A percentile compares a stretch with the other conserved stretches of the same genome.
Conservation (phyloP, 192 early-diverging fungal species). For the Entomortierella parvispora region DNA sequence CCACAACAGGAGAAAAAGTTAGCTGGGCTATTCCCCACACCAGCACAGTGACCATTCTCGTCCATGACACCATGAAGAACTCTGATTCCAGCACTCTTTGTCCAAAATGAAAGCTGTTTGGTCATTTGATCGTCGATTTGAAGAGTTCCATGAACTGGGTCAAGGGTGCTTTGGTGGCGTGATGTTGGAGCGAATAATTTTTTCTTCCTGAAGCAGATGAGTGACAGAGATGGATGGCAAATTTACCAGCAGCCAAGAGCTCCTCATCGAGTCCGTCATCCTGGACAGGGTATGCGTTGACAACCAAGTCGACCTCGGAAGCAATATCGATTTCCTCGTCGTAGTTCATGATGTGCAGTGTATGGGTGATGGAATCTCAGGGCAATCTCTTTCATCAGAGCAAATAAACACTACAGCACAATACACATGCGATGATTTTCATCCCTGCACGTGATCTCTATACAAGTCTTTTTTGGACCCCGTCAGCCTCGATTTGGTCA, state of each 20-base stretch:
- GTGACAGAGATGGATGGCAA: not conserved
- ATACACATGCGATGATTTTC: too few species aligned
- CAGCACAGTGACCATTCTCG: too few species aligned
- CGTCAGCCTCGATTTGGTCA: too few species aligned
- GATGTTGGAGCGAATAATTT: too few species aligned
- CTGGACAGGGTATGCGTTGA: slow-evolving; percentile 52
- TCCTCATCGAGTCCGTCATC: slow-evolving; percentile 53
- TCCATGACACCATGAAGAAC: too few species aligned
- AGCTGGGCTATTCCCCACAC: not conserved
- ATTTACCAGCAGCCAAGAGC: slow-evolving; percentile 53
- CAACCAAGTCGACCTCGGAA: slow-evolving; percentile 53
- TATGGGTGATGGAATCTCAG: not conserved
- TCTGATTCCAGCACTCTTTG: too few species aligned
- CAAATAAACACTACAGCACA: too few species aligned
- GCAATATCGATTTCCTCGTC: slow-evolving; percentile 50
- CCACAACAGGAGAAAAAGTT: not conserved
- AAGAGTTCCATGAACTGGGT: not conserved
- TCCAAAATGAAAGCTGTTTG: too few species aligned
- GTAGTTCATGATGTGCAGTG: slow-evolving; percentile 45
- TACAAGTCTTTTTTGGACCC: too few species aligned
- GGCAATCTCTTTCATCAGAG: too few species aligned
- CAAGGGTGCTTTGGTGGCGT: too few species aligned
- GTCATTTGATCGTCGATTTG: not conserved
- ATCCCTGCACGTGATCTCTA: too few species aligned
- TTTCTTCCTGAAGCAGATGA: not conserved